A percentile compares a stretch with the other conserved stretches of the same genome.
These are phyloP conservation scores for Wallacemonas sp. DNA, from an alignment of 208 protist genomes.

Conservation along the genomic window DNA sequence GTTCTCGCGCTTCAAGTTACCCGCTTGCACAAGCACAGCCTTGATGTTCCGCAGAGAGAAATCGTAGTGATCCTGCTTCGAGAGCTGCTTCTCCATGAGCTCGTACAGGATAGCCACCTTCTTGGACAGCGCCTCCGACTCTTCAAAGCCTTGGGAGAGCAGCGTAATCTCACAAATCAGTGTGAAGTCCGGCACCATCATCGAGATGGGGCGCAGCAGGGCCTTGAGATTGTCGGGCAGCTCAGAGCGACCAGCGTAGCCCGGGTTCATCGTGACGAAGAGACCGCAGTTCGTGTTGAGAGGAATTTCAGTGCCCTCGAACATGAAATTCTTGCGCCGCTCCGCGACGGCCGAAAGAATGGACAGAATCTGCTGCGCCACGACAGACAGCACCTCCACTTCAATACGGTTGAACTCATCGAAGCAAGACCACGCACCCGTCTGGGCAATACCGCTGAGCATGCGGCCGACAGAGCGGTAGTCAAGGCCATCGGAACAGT, in stretches of 20 bases:
- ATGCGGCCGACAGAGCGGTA: constrained; percentile 96
- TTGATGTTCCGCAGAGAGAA: constrained; percentile 98
- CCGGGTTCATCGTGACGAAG: constrained; percentile 99
- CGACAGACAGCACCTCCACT: constrained; percentile 98
- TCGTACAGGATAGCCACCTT: constrained; percentile 97
- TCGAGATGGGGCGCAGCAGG: constrained; percentile 97
- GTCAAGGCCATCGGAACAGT: constrained; percentile 98
- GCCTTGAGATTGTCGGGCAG: constrained; percentile 99
- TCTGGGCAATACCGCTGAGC: constrained; percentile 97
- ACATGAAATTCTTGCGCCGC: constrained; percentile 82
- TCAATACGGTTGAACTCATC: constrained; percentile 99
- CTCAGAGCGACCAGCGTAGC: constrained; percentile 98
- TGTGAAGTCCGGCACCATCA: constrained; percentile 98
- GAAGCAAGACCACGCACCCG: constrained; percentile 98
- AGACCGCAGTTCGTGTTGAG: constrained; percentile 97
- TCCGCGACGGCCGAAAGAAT: constrained; percentile 92
- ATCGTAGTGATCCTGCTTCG: constrained; percentile 99
- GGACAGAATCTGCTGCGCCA: constrained; percentile 97
- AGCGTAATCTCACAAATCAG: constrained; percentile 98
- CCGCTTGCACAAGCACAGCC: constrained; percentile 95
- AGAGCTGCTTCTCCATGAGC: constrained; percentile 97
- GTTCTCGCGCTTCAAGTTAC: constrained; percentile 92
- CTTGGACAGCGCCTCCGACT: constrained; percentile 92
- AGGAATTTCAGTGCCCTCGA: constrained; percentile 94
- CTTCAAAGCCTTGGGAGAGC: constrained; percentile 96